phyloP scores from a whole-genome alignment of 2,329 filamentous ascomycete genomes.

The Fusarium buharicum region DNA sequence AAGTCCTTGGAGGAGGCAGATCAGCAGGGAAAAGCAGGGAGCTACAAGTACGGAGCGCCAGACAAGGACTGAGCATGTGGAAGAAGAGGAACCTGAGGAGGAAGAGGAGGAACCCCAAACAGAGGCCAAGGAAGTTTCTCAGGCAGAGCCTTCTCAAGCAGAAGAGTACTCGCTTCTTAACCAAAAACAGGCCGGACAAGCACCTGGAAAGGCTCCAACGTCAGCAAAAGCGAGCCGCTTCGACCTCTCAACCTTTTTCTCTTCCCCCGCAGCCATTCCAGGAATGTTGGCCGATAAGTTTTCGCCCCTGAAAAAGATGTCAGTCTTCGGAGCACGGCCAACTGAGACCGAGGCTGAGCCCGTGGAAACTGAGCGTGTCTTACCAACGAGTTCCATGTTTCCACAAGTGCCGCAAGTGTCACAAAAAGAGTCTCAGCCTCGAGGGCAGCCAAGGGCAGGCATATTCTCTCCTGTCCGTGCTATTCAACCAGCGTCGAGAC shows the following conservation, averaged over 20 bases:
- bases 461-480: constrained; percentile 51
- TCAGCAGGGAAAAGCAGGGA: constrained; percentile 37
- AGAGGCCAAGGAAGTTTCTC: constrained; percentile 25
- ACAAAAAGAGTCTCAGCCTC: constrained; percentile 49
- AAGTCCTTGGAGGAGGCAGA: constrained; percentile 54
- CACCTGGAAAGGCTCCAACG: constrained; percentile 28
- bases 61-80: constrained; percentile 1
- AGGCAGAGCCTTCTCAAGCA: constrained; percentile 35
- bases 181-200: constrained; percentile 38
- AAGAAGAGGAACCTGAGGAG: constrained; percentile 5
- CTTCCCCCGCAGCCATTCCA: constrained; percentile 60
- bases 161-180: constrained; percentile 61
- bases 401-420: constrained; percentile 47
- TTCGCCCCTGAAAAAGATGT: constrained; percentile 42
- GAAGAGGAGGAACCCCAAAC: constrained; percentile 14
- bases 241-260: constrained; percentile 67
- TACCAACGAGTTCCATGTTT: constrained; percentile 56
- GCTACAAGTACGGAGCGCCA: background rate
- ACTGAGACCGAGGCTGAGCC: constrained; percentile 35
- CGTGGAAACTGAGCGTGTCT: constrained; percentile 30
- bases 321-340: constrained; percentile 27
- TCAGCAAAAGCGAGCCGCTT: constrained; percentile 51
- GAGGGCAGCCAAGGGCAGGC: constrained; percentile 46
- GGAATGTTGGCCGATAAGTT: constrained; percentile 49
- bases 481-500: constrained; percentile 10